Base-by-base conservation (phyloP, 1,139 yeast genomes). In the Suhomyces atakaporum region DNA sequence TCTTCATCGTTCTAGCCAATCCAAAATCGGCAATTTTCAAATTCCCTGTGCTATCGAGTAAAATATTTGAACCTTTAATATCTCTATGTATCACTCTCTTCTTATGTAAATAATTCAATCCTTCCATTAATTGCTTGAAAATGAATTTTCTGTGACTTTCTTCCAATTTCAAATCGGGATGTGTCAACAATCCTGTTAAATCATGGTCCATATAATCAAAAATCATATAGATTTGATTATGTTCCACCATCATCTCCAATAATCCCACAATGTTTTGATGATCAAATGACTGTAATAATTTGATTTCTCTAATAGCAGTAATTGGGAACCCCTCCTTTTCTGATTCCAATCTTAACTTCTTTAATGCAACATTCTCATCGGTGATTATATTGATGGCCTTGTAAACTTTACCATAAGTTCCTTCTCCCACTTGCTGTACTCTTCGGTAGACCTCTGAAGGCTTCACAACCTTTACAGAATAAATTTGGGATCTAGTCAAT, bases 241-340 rank as follows among this genome's bases (percentile, higher is more conserved):
- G 73, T 53, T 88, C 96, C 20, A 89, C 84, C 92, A 92, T 88
- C 76, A 92, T 89, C 60, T 92, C 98, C 33, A 78, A 63, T 36
- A 92, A 68, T 0, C 92, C 82, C 16, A 92, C 88, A 19, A 89
- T 78, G 56, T 90, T 88, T 12, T 73, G 76, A 58, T 92, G 97
- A 44, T 85, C 78, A 52, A 90, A 80, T n/a, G 90, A 77, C 59
- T 92, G 97, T 29, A 92, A 67, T 15, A 92, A 66, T 47, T 89
- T 83, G 42, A 90, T 88, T 62, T 92, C 98, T 49, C 98, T 73
- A 53, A 90, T 80, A 0, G 97, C 96, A 0, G 98, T 92, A 15
- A 92, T 86, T 1, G 98, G 98, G 61, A 92, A 88, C 0, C 97
- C 97, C 55, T 92, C 98, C 33, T 89, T 71, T 58, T 92, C 97